Evolutionary conservation across 306 rosid species (phyloP), one percentile per base, ranked within the genome.

Genomic region (Sindora glabra): DNA sequence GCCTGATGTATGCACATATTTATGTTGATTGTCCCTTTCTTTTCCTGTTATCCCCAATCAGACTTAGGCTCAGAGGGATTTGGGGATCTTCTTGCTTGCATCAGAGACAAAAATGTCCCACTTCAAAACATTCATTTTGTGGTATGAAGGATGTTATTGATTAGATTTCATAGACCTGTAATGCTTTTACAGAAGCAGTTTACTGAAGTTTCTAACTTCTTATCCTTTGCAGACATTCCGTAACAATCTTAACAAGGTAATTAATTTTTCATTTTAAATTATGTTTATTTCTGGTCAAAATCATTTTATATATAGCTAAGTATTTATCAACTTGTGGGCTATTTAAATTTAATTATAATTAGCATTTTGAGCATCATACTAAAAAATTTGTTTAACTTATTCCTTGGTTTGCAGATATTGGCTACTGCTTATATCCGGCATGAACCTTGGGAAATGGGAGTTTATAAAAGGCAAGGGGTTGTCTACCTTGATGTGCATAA

Each of bases 401-500:
- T 62, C 52, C 24, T 49, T 36, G 38, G 36, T 50, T 39, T 53
- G 54, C 71, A 92, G 99, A 92, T 92, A 78, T 19, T 92, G 53
- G 94, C 96, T 39, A 89, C 96, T 52, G 90, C 96, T 42, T 89
- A 92, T 76, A 73, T 83, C 62, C 79, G 90, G 12, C 79, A 86
- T 5, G 99, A 92, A 70, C 95, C 99, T 49, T 92, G 99, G 99
- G 99, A 86, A 66, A 92, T 92, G 99, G 99, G 99, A 45, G 99
- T 92, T 59, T 95, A 92, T 71, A 92, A 84, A 81, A 76, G 96
- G 77, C 82, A 92, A 39, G 99, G 99, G 46, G 99, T 86, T 70
- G 88, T 89, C 68, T 92, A 89, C 78, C 96, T 92, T 46, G 99
- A 92, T 68, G 95, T 92, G 69, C 99, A 92, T 82, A 89, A 80